Conservation (phyloP, 1,284 basidiomycete genomes). For the Naganishia sp. region DNA sequence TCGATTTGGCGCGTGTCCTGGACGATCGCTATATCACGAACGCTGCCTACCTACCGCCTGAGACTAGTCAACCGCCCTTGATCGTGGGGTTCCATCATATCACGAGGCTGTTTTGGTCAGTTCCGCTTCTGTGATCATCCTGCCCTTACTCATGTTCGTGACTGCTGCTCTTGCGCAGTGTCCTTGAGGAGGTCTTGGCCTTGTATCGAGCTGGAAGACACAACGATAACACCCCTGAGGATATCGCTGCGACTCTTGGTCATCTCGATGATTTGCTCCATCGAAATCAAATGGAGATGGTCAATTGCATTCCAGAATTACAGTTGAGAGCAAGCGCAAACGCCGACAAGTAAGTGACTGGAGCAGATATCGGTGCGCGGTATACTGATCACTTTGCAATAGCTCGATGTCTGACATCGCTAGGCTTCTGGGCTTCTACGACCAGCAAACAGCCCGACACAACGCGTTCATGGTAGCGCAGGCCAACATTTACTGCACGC, state of each 20-base stretch:
- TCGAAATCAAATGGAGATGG: constrained; percentile 28
- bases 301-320: constrained; percentile 18
- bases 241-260: constrained; percentile 12
- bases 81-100: constrained; percentile 30
- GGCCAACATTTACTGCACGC: constrained; percentile 82
- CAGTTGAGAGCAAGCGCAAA: constrained; percentile 21
- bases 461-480: constrained; percentile 75
- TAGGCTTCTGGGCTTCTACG: constrained; percentile 27
- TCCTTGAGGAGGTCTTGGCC: constrained; percentile 30
- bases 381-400: not conserved
- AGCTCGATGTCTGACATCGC: constrained; percentile 26
- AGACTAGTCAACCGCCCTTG: constrained; percentile 14
- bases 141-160: not conserved
- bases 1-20: constrained; percentile 22
- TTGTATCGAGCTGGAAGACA: constrained; percentile 26
- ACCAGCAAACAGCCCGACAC: constrained; percentile 13
- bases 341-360: constrained; percentile 12
- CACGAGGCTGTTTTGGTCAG: constrained; percentile 28
- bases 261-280: constrained; percentile 19
- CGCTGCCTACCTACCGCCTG: constrained; percentile 16
- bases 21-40: constrained; percentile 24
- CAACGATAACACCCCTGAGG: constrained; percentile 10
- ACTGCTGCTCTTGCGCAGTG: not conserved
- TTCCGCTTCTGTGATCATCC: not conserved
- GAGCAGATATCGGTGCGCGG: too few relatives aligned